Evolutionary conservation across 352 stramenopile genomes (phyloP).

Genomic region (Phytophthora pseudosyringae): DNA sequence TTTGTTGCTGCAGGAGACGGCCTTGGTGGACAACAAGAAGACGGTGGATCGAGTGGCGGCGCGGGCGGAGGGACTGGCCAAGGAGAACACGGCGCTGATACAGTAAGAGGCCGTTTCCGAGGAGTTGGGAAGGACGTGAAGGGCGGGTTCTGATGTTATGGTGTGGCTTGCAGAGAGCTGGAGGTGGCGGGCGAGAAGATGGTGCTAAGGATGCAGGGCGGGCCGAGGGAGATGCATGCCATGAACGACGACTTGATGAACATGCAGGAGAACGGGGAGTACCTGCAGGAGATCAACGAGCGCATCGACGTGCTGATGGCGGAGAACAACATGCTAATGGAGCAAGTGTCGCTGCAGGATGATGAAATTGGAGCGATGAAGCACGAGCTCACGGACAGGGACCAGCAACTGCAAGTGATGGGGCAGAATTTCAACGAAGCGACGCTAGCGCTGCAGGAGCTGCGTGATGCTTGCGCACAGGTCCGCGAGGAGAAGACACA

Average conservation of each 20-base stretch:
- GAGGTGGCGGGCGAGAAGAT: slow-evolving; percentile 61
- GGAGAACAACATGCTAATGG: slow-evolving; percentile 85
- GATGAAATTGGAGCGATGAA: slow-evolving; percentile 68
- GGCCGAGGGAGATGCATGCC: slow-evolving; percentile 39
- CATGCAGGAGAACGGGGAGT: slow-evolving; percentile 56
- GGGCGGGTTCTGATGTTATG: background rate
- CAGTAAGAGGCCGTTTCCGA: slow-evolving; percentile 44
- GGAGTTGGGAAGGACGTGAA: no score
- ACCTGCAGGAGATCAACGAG: slow-evolving; percentile 77
- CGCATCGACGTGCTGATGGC: slow-evolving; percentile 85
- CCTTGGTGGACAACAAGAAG: slow-evolving; percentile 64
- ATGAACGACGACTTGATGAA: slow-evolving; percentile 46
- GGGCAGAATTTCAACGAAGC: slow-evolving; percentile 81
- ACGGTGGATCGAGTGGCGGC: slow-evolving; percentile 56
- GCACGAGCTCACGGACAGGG: slow-evolving; percentile 67
- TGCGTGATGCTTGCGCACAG: slow-evolving; percentile 60
- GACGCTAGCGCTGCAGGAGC: slow-evolving; percentile 67
- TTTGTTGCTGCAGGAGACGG: slow-evolving; percentile 42
- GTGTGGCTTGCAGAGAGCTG: slow-evolving; percentile 52
- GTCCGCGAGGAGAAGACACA: slow-evolving; percentile 66
- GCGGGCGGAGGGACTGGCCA: slow-evolving; percentile 57
- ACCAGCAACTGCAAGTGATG: slow-evolving; percentile 77
- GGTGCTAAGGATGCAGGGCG: slow-evolving; percentile 56
- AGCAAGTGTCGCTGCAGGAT: slow-evolving; percentile 82
- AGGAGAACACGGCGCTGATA: slow-evolving; percentile 70